Base-by-base conservation (phyloP, 176 grass and related monocot genomes). In the Carex kokanica region DNA sequence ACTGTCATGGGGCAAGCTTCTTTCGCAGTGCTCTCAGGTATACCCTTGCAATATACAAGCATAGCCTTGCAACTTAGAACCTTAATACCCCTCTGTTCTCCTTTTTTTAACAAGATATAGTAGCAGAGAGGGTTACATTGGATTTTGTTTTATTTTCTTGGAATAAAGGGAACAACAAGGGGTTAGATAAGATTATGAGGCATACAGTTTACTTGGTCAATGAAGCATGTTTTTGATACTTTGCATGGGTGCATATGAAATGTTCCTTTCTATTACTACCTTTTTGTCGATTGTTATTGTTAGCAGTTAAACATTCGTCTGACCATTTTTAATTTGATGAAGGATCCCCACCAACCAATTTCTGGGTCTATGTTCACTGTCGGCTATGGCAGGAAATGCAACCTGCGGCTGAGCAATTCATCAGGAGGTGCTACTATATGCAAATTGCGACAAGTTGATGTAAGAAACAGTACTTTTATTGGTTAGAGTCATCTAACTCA, bases 401-500 rank as follows among this genome's bases (percentile, higher is more conserved):
- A 98, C 86, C 74, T 98, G 84, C 90, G 74, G 60, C 81, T 98
- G 79, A 91, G 86, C 3, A 89, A 94, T 27, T 81, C 91, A 65
- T 84, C 84, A 71, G 79, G 84, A 61, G 89, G 89, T 55, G 67
- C 85, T 68, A 94, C 87, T 83, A 25, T 91, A 47, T 98, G 95
- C 85, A 91, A 87, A 84, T 63, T 98, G 86, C 90, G 82, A 83
- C 92, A 95, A 90, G 84, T 85, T 81, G 92, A 93, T 92, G 95
- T 95, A 95, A 29, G 82, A 79, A 32, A 78, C 45, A 74, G 64
- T 58, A 36, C 49, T 32, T 55, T 41, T 81, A 68, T 86, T 34
- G 53, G 43, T 5, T 27, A 74, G 25, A 57, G 51, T 11, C 55
- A 71, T 23, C 70, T 13, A 65, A 82, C 59, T 88, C 81, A 40